Conservation (phyloP, 1,284 basidiomycete species). For the Apiotrichum sp. region DNA sequence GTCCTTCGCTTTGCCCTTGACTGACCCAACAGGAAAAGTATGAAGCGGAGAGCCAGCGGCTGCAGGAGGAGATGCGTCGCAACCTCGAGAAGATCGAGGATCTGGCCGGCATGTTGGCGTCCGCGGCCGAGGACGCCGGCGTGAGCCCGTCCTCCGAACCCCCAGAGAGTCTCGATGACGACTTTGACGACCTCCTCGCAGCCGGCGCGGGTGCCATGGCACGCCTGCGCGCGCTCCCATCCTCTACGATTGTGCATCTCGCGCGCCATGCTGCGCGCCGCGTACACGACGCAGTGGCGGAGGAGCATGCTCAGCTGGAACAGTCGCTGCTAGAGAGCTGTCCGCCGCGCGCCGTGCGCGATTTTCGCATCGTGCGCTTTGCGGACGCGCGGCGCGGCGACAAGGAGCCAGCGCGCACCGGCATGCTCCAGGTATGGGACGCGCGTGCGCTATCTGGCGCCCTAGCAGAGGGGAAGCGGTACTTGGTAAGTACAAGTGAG, state of each 20-base stretch:
- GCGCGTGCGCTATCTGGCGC: conserved; percentile 55
- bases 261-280: conserved; percentile 55
- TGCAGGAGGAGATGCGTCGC: conserved; percentile 30
- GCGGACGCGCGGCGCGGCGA: conserved; percentile 60
- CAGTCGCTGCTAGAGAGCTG: conserved; percentile 65
- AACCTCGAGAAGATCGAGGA: conserved; percentile 29
- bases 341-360: conserved; percentile 70
- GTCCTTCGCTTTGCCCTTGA: conserved; percentile 16
- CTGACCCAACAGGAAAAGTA: conserved; percentile 29
- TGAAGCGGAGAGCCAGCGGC: conserved; percentile 28
- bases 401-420: conserved; percentile 55
- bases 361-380: conserved; percentile 71
- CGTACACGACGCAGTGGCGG: conserved; percentile 53
- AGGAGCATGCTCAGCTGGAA: conserved; percentile 58
- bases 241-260: conserved; percentile 59
- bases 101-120: conserved; percentile 18
- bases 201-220: conserved; percentile 29
- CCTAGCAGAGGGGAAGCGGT: conserved; percentile 63
- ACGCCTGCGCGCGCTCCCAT: conserved; percentile 48
- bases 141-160: conserved; percentile 1
- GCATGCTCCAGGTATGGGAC: conserved; percentile 80
- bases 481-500: conserved; percentile 50
- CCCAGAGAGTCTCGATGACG: conserved; percentile 21
- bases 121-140: conserved; percentile 21
- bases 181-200: conserved; percentile 39